Percentiles rank a stretch among this genome's conserved stretches.
phyloP scores from a whole-genome alignment of 2,329 filamentous ascomycete genomes.

The Verticillium tricorpus region DNA sequence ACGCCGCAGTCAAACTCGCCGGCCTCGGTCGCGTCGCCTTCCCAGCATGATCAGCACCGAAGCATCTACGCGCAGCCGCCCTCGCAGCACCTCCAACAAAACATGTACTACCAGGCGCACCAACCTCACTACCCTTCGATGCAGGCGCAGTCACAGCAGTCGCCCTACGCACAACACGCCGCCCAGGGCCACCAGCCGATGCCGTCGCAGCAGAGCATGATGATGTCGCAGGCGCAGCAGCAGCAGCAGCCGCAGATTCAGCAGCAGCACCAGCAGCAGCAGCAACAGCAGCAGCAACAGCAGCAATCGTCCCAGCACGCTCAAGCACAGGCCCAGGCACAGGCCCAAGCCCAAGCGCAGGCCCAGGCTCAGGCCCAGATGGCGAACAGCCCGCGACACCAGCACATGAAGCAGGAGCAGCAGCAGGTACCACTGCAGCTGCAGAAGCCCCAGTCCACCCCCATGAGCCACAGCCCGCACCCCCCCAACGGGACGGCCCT shows the following conservation, averaged over 20 bases:
- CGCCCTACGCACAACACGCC: conserved; percentile 55
- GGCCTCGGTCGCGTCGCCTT: conserved; percentile 85
- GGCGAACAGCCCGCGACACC: conserved; percentile 55
- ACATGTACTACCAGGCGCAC: conserved; percentile 69
- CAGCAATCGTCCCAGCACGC: conserved; percentile 12
- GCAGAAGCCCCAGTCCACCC: conserved; percentile 47
- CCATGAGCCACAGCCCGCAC: conserved; percentile 30
- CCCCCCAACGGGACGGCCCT: conserved; percentile 37
- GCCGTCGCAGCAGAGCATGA: conserved; percentile 60
- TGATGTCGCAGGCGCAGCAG: conserved; percentile 53
- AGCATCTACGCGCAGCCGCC: conserved; percentile 78
- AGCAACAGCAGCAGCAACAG: conserved; percentile 36
- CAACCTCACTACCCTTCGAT: conserved; percentile 63
- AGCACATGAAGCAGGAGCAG: conserved; percentile 62
- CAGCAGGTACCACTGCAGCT: conserved; percentile 58
- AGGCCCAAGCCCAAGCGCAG: conserved; percentile 34
- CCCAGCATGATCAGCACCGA: conserved; percentile 83
- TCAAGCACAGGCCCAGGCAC: conserved; percentile 33
- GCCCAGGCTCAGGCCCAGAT: conserved; percentile 47
- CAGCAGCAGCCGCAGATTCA: conserved; percentile 51
- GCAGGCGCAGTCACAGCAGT: conserved; percentile 55
- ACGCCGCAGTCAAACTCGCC: conserved; percentile 94
- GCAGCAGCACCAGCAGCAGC: conserved; percentile 43
- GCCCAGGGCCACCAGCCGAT: conserved; percentile 54
- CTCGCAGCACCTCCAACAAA: conserved; percentile 71